These are phyloP conservation scores for Picochlorum sp. DNA, from an alignment of 139 green algal species.

Conservation along the genomic window DNA sequence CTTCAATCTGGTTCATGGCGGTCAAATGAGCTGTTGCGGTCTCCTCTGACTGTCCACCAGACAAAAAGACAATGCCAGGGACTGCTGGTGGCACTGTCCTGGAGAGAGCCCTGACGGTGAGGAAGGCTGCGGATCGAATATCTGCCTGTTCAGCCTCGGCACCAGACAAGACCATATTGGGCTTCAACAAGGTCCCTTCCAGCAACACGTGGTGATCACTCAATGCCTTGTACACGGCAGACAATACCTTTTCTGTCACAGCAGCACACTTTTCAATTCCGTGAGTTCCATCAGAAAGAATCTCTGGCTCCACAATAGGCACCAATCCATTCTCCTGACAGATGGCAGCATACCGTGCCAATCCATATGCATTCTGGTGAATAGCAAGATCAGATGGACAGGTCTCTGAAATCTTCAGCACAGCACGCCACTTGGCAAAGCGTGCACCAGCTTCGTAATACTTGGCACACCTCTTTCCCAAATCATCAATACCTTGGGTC, in stretches of 20 bases:
- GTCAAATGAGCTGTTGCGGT: constrained; percentile 73
- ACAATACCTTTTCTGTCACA: constrained; percentile 37
- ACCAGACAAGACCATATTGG: constrained; percentile 67
- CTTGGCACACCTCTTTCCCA: constrained; percentile 40
- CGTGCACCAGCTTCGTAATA: constrained; percentile 52
- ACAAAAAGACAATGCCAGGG: constrained; percentile 68
- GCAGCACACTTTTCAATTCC: constrained; percentile 56
- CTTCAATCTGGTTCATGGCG: constrained; percentile 44
- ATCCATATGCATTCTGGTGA: constrained; percentile 78
- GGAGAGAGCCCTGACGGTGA: constrained; percentile 65
- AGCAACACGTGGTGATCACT: constrained; percentile 81
- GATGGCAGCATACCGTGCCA: constrained; percentile 85
- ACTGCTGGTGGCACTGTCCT: constrained; percentile 70
- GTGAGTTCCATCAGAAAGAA: constrained; percentile 68
- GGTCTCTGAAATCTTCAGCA: constrained; percentile 59
- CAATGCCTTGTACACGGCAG: constrained; percentile 55
- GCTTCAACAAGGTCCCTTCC: constrained; percentile 89
- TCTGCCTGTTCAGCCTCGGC: constrained; percentile 11
- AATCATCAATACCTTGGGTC: constrained; percentile 68
- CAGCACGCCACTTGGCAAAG: constrained; percentile 90
- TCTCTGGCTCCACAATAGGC: constrained; percentile 91
- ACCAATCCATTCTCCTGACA: constrained; percentile 73
- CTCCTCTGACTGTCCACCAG: constrained; percentile 70
- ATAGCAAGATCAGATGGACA: constrained; percentile 58
- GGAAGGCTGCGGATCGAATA: constrained; percentile 18